Evolutionary conservation across 176 grass and related monocot species (phyloP), one percentile per base, ranked within the genome.

Genomic region (Aegilops longissima): DNA sequence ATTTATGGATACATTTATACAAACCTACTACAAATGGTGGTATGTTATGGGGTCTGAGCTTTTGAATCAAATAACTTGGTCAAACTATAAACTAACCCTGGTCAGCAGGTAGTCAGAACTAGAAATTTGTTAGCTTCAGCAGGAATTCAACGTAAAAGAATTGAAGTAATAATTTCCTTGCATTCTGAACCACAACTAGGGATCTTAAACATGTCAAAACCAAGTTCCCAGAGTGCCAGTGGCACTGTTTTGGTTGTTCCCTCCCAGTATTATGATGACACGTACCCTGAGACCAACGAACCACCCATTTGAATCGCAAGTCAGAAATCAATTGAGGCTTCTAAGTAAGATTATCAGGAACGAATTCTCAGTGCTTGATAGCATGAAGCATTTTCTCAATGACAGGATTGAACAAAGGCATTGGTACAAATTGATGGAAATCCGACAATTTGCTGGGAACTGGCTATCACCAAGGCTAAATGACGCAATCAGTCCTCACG

Each of bases 381-480:
- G 51, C 25, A 40, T 82, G 31, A 78, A 71, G 12, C 73, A 69
- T 30, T 42, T 30, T 85, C 42, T 74, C 31, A 78, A 9, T 75
- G 47, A 31, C 30, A 44, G 18, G 29, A 81, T 61, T 21, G 38
- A 7, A 1, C 10, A 68, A 56, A 27, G 4, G 38, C 42, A 39
- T 75, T 75, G n/a, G 30, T 44, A 77, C 31, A 82, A 82, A 77
- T 40, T 59, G 69, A 14, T 82, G 59, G 78, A 69, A 85, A n/a
- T 14, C 33, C 18, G 10, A 61, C 24, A 0, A 11, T 42, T 64
- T 64, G 38, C 27, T 63, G 70, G 45, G 34, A 79, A 58, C 12
- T 38, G 54, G 18, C 35, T 68, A 63, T 38, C 39, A 81, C 12
- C 27, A 81, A 24, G 36, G 70, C 27, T 77, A 51, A 65, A 73